Evolutionary conservation across 176 grass and related monocot species (phyloP), one percentile per base, ranked within the genome.

Genomic region (Melocanna baccifera): DNA sequence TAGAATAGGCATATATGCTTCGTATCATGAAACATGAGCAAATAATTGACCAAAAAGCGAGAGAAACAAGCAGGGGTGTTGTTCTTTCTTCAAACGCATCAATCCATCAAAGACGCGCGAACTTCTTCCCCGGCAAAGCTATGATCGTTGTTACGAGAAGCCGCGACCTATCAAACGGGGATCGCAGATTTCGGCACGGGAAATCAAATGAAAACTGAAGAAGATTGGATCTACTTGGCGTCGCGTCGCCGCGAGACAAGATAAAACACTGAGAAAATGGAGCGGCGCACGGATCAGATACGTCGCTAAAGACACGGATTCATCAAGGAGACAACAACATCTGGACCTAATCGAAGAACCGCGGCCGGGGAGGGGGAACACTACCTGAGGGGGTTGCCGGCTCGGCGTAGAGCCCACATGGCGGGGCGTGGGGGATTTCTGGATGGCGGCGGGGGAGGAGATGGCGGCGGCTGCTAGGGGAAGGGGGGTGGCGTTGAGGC

Each of bases 391-490:
- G 83, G 86, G 67, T 77, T 81, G 41, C 77, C 56, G 53, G 90
- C 81, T 78, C 92, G 82, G 52, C 92, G 88, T 59, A 97, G 82
- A 5, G 90, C 86, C 92, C 81, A 91, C 92, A 94, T 97, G 84
- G 61, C 67, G 67, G 23, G 39, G 64, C 47, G 36, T 62, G 61
- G 61, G 70, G 22, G 19, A 22, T 39, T 2, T 48, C 39, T 65
- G 18, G 34, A 19, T 6, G 20, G 41, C 37, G 11, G 16, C 30
- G 61, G 66, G 30, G 55, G 41, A 4, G 30, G 25, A 4, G 59
- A 48, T 39, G 42, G 15, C 12, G 45, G 16, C 4, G 30, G 19
- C n/a, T n/a, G n/a, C n/a, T n/a, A 57, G 37, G 65, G 19, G 50
- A 28, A 1, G n/a, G n/a, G 3, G 23, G 76, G 43, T 11, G 25